phyloP scores from a whole-genome alignment of 75 land plant species.

The Cryptomeria japonica region DNA sequence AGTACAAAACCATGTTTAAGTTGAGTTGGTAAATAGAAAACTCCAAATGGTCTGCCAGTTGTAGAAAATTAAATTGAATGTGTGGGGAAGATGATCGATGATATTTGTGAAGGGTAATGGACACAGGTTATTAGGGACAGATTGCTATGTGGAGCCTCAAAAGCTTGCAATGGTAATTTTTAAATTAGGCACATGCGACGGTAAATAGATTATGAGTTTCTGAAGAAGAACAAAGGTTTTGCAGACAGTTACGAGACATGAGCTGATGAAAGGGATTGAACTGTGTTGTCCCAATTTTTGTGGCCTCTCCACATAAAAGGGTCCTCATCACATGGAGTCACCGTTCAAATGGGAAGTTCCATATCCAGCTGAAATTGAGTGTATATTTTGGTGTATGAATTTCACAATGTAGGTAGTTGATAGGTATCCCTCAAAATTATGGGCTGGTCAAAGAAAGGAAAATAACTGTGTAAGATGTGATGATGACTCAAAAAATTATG shows the following conservation, averaged over 20 bases:
- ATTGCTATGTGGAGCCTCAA: not conserved
- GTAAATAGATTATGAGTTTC: not conserved
- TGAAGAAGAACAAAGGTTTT: not conserved
- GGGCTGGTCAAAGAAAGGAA: not conserved
- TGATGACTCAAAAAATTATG: not conserved
- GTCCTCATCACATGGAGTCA: not conserved
- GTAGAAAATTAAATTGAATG: not conserved
- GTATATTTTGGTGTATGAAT: not conserved
- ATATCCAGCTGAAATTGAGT: not conserved
- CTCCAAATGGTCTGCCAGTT: not conserved
- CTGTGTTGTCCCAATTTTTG: not conserved
- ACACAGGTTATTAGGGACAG: not conserved
- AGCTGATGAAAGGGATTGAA: not conserved
- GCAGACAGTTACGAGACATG: not conserved
- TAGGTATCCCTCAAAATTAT: not conserved
- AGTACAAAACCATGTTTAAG: not conserved
- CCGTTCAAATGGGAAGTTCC: not conserved
- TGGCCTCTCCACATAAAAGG: not conserved
- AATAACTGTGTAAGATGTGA: not conserved
- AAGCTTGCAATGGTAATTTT: not conserved
- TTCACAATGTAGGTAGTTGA: not conserved
- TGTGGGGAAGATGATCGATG: not conserved
- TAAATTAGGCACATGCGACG: not conserved
- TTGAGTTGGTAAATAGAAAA: not conserved
- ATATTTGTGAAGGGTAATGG: not conserved